phyloP scores from a whole-genome alignment of 2,329 filamentous ascomycete species.

The Pyrenophora tritici-repentis region DNA sequence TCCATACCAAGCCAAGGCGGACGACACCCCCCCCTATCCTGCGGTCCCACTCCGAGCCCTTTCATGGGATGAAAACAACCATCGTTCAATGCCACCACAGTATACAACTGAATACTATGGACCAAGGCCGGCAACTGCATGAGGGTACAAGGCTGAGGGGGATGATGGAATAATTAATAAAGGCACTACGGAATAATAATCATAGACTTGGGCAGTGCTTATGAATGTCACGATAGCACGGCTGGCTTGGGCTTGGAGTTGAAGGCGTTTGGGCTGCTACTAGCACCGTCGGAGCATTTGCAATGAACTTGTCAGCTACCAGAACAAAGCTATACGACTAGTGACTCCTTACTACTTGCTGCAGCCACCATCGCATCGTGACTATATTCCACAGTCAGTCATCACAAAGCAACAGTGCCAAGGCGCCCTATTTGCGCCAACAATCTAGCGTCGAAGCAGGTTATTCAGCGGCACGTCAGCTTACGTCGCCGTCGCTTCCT shows the following conservation, averaged over 20 bases:
- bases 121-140: not conserved
- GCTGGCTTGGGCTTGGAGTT: no score
- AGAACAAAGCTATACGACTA: not conserved
- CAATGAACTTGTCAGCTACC: not conserved
- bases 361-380: no score
- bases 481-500: not conserved
- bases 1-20: slow-evolving; percentile 57
- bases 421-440: no score
- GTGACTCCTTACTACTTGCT: no score
- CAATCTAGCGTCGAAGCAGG: not conserved
- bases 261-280: not conserved
- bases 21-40: slow-evolving; percentile 21
- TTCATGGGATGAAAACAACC: slow-evolving; percentile 38
- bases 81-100: slow-evolving; percentile 45
- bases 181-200: not conserved
- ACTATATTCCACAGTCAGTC: no score
- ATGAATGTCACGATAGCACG: not conserved
- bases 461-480: slow-evolving; percentile 8
- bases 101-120: slow-evolving; percentile 33
- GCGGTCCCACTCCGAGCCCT: slow-evolving; percentile 49
- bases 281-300: not conserved
- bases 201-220: not conserved
- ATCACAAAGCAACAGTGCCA: no score
- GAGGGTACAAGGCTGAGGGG: not conserved
- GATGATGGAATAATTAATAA: no score